Percentiles rank a stretch among this genome's conserved stretches.
Evolutionary conservation across 2,329 filamentous ascomycete species (phyloP).

Genomic region (Talaromyces amestolkiae): DNA sequence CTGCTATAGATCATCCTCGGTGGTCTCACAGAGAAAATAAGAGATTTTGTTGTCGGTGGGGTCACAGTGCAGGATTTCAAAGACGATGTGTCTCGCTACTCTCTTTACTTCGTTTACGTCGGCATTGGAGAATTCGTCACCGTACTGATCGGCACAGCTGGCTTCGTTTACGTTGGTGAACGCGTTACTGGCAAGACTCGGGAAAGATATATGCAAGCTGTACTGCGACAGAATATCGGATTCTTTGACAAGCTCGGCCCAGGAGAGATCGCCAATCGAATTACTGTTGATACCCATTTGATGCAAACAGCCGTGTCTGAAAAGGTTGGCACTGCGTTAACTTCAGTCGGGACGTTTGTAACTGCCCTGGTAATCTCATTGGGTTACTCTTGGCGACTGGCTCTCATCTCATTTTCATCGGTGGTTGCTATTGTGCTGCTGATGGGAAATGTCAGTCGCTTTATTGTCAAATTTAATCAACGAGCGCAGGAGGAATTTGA

Average conservation of each 20-base stretch:
- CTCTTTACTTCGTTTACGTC: neutral
- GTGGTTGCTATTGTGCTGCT: conserved; percentile 3
- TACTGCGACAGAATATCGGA: conserved; percentile 54
- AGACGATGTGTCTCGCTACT: neutral
- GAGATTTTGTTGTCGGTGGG: neutral
- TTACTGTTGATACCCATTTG: conserved; percentile 47
- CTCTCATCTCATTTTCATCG: conserved; percentile 22
- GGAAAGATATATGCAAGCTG: conserved; percentile 20
- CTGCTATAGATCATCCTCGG: neutral
- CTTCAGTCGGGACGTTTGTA: conserved; percentile 34
- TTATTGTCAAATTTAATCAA: conserved; percentile 12
- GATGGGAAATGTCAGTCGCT: neutral
- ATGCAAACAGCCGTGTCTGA: conserved; percentile 41
- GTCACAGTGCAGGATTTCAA: neutral
- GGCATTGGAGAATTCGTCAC: neutral
- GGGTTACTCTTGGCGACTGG: conserved; percentile 45
- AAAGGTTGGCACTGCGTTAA: conserved; percentile 17
- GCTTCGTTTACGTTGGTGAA: neutral
- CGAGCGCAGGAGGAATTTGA: conserved; percentile 61
- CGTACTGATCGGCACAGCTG: neutral
- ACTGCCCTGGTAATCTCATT: conserved; percentile 50
- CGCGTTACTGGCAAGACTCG: neutral
- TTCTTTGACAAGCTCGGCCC: conserved; percentile 40
- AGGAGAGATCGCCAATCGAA: conserved; percentile 37
- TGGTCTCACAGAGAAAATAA: neutral